phyloP scores from a whole-genome alignment of 2,329 filamentous ascomycete genomes.

The Botrytis deweyae region DNA sequence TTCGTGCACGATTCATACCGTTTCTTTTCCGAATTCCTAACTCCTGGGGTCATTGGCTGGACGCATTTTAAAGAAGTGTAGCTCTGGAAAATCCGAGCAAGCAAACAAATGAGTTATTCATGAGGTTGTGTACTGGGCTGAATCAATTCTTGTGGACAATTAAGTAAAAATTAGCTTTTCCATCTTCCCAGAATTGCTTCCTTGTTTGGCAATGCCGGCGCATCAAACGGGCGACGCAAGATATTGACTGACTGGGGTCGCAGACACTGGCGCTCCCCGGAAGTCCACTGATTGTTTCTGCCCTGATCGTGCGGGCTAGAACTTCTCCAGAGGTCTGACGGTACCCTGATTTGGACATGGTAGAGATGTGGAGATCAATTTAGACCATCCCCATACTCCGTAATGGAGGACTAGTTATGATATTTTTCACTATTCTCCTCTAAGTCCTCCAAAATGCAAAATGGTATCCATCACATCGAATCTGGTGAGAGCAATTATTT shows the following conservation, averaged over 20 bases:
- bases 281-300: neutral
- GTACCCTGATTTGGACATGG: neutral
- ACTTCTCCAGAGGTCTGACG: neutral
- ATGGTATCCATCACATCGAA: neutral
- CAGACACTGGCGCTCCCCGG: constrained; percentile 10
- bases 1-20: too few relatives aligned
- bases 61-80: neutral
- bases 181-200: neutral
- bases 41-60: neutral
- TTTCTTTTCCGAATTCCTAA: neutral
- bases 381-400: neutral
- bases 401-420: neutral
- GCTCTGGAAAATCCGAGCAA: neutral
- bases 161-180: neutral
- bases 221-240: neutral
- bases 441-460: neutral
- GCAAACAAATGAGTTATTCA: neutral
- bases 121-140: neutral
- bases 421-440: neutral
- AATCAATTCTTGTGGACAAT: neutral
- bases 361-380: neutral
- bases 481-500: neutral
- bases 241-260: neutral
- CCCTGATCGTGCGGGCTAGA: constrained; percentile 1
- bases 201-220: neutral